Evolutionary conservation across 371 early-diverging fungal genomes (phyloP), one percentile per base, ranked within the genome.

Genomic region (Thermomucor indicae-seudaticae): DNA sequence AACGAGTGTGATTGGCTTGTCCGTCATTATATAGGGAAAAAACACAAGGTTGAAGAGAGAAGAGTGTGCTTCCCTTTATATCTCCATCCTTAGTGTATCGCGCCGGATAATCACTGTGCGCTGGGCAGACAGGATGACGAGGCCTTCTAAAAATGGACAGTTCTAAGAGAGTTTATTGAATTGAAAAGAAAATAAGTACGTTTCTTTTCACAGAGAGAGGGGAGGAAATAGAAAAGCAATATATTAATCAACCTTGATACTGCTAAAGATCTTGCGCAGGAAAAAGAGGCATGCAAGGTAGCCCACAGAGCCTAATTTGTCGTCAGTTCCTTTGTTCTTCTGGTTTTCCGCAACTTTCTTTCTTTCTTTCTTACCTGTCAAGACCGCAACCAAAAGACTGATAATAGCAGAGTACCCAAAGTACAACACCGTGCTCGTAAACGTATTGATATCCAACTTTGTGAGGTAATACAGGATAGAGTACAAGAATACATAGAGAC

Each of bases 331-430:
- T 17, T 19, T 17, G 30, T 40, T 28, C 0, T 30, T 34, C n/a
- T 24, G 27, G 28, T 35, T 25, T 30, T 48, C n/a, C 40, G 10
- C 11, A 17, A 12, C 14, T 7, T 4, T 25, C n/a, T 29, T 8
- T 23, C 19, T 6, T 14, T 19, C 2, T 12, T 11, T 23, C 49
- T 55, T 64, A 54, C 90, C 86, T 0, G 91, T 89, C 47, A 92
- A 57, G 32, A 91, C 61, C 53, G 87, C 82, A 64, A 91, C 78
- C 58, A 93, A 55, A 28, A 86, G 19, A 57, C 85, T 84, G 57
- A 88, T 89, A 49, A 92, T 80, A 2, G 84, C 62, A 45, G 88
- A 83, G 80, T 89, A 95, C n/a, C 96, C 95, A 79, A 95, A 89
- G 77, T 94, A 97, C 32, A 95, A 79, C 11, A 94, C 72, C 20